Percentiles rank a stretch among this genome's conserved stretches.
These are phyloP conservation scores for Fragilaria crotonensis DNA, from an alignment of 108 stramenopile genomes.

Conservation along the genomic window DNA sequence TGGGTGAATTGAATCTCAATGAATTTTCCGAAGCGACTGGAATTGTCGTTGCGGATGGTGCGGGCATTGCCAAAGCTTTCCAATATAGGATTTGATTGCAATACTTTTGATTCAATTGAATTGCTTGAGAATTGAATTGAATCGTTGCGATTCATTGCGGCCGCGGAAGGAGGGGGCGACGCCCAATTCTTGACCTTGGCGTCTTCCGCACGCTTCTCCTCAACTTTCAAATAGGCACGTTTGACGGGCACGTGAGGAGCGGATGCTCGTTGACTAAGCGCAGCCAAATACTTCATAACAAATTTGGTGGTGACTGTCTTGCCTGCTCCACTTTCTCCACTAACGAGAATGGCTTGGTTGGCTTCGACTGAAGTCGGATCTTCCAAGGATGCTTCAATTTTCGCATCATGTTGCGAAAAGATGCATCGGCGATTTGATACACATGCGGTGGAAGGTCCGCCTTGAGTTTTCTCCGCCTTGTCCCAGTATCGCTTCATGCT, in stretches of 20 bases:
- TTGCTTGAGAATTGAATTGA: no score
- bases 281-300: constrained; percentile 87
- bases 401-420: constrained; percentile 89
- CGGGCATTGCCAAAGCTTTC: constrained; percentile 91
- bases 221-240: background rate
- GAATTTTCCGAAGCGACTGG: constrained; percentile 82
- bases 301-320: constrained; percentile 98
- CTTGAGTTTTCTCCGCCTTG: constrained; percentile 18
- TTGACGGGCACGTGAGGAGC: background rate
- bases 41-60: constrained; percentile 82
- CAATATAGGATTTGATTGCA: constrained; percentile 84
- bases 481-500: constrained; percentile 73
- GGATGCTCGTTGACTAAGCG: constrained; percentile 19
- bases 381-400: constrained; percentile 26
- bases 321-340: constrained; percentile 92
- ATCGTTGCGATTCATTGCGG: no score
- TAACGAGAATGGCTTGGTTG: constrained; percentile 92
- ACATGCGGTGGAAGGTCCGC: constrained; percentile 86
- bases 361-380: no score
- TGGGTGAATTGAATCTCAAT: constrained; percentile 73
- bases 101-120: no score
- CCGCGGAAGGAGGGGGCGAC: no score
- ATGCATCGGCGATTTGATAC: constrained; percentile 85
- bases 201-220: no score
- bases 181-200: no score